These are phyloP conservation scores for Clarireedia monteithiana DNA, from an alignment of 2,329 filamentous ascomycete genomes.

Conservation along the genomic window DNA sequence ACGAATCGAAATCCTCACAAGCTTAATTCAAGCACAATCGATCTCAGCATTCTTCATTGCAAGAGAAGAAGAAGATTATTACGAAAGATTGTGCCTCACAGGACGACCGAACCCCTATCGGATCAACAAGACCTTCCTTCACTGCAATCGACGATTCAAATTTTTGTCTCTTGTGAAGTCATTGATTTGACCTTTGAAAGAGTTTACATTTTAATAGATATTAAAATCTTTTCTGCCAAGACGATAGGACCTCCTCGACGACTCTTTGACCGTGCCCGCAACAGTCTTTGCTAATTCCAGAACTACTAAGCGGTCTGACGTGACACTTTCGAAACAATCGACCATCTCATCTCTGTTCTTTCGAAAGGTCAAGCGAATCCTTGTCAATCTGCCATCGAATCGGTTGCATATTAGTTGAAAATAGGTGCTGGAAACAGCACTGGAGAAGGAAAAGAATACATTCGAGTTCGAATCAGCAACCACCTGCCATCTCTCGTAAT, in stretches of 20 bases:
- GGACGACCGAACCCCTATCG: conserved; percentile 26
- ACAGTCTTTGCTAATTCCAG: conserved; percentile 12
- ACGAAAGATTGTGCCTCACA: conserved; percentile 22
- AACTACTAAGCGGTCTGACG: not conserved
- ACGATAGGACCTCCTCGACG: conserved; percentile 3
- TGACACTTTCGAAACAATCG: not conserved
- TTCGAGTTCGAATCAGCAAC: conserved; percentile 19
- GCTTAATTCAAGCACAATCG: conserved; percentile 10
- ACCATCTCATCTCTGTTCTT: not conserved
- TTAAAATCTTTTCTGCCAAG: conserved; percentile 10
- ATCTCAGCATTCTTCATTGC: conserved; percentile 3
- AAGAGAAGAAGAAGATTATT: not conserved
- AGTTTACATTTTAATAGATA: conserved; percentile 21
- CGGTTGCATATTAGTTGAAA: conserved; percentile 3
- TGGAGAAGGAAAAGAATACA: conserved; percentile 11
- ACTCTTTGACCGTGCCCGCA: conserved; percentile 6
- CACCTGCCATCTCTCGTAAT: conserved; percentile 24
- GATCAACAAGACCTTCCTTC: conserved; percentile 20
- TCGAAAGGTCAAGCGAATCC: not conserved
- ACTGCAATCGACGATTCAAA: conserved; percentile 12
- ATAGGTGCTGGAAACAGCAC: conserved; percentile 9
- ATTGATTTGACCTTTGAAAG: conserved; percentile 20
- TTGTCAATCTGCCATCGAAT: not conserved
- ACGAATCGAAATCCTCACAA: not conserved
- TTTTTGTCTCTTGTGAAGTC: conserved; percentile 8